Base-by-base conservation (phyloP, 2,329 filamentous ascomycete species). In the Acephala macrosclerotiorum region DNA sequence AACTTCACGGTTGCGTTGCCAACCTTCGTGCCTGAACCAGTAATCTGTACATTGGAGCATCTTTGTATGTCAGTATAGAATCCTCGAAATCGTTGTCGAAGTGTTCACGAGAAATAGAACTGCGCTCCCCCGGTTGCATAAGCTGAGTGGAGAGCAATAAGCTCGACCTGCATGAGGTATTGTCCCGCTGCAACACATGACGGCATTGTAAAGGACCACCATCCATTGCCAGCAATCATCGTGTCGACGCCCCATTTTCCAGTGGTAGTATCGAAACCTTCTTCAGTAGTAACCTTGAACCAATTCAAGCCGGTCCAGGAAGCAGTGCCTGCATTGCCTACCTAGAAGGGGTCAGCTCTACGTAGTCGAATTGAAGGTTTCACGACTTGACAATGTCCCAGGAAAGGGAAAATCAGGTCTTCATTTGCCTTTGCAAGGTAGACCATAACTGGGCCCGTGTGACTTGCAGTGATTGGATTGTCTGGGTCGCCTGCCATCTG, bases 81-180 rank as follows among this genome's bases (percentile, higher is more conserved):
- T 49, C 45, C 45, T 22, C 22, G 29, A 22, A 49, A 22, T 26
- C 1, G 11, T 12, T 49, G 69, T 80, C 79, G 55, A 79, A 75
- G 11, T 78, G 77, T 69, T 49, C 71, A 75, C 29, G 70, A 65
- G 20, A 71, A 65, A 60, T 74, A 73, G 60, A 72, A 70, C 25
- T 74, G 69, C 8, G 68, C 70, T 8, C 64, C 65, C 0, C 75
- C 77, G 4, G 67, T 70, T 18, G 63, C 70, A 69, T 76, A 77
- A 18, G 83, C 84, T 7, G 84, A 84, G 75, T 86, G 84, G 38
- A 85, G 78, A 2, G 72, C 83, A 42, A 85, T 77, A 53, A 84
- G 78, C 78, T 87, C 85, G 40, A 83, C 80, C 40, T 84, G 81
- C 75, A 87, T 78, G 35, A 87, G 79, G 70, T 87, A 87, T 59